Conservation (phyloP, 495 filamentous ascomycete species). For the Daldinia caldariorum region DNA sequence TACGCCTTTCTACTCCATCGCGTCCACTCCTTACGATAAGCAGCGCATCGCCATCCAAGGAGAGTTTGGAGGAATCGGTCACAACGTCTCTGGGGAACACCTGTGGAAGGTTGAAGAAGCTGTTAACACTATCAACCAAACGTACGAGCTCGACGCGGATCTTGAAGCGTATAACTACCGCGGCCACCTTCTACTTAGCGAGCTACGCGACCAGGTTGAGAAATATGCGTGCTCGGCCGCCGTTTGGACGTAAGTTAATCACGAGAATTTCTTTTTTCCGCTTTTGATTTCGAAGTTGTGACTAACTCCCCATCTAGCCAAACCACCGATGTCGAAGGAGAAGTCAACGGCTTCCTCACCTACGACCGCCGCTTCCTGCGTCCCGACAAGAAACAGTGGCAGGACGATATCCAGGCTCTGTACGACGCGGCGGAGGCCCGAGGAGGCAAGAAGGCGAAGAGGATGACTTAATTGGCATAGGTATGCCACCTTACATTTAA, state of each 20-base stretch:
- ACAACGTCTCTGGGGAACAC: conserved; percentile 65
- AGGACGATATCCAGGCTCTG: conserved; percentile 65
- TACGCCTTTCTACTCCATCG: conserved; percentile 67
- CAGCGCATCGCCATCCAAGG: conserved; percentile 72
- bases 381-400: conserved; percentile 67
- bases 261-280: background rate
- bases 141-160: conserved; percentile 69
- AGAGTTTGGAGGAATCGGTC: conserved; percentile 73
- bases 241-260: conserved; percentile 46
- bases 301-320: conserved; percentile 58
- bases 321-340: conserved; percentile 78
- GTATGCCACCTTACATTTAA: background rate
- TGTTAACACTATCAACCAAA: conserved; percentile 67
- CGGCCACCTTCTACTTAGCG: conserved; percentile 60
- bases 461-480: conserved; percentile 10
- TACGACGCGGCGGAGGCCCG: conserved; percentile 61
- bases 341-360: conserved; percentile 74
- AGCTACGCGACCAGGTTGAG: conserved; percentile 66
- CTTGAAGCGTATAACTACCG: conserved; percentile 74
- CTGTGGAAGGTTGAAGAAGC: conserved; percentile 68
- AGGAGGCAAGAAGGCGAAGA: conserved; percentile 35
- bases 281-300: background rate
- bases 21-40: conserved; percentile 66
- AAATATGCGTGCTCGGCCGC: conserved; percentile 60
- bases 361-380: conserved; percentile 69